Conservation (phyloP, 1,284 basidiomycete species). For the Malassezia nana region DNA sequence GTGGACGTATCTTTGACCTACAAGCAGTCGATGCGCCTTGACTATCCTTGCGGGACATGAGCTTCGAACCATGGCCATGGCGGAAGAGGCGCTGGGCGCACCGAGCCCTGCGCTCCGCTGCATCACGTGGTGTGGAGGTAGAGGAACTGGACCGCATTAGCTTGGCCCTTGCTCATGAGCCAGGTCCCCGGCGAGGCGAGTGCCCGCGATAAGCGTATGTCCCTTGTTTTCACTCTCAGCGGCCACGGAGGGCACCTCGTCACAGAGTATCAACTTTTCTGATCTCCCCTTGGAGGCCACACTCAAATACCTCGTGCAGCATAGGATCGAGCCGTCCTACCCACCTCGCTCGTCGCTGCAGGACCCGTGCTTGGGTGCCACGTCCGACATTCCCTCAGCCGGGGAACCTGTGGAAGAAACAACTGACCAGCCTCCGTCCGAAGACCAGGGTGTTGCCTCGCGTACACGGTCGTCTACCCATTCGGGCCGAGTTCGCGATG, state of each 20-base stretch:
- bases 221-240: not conserved
- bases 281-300: slow-evolving; percentile 10
- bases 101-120: not conserved
- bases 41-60: not conserved
- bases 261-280: slow-evolving; percentile 3
- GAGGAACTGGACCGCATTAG: not conserved
- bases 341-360: slow-evolving; percentile 7
- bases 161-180: slow-evolving; percentile 5
- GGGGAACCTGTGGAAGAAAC: not conserved
- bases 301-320: slow-evolving; percentile 11
- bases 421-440: not conserved
- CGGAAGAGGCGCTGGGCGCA: not conserved
- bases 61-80: not conserved
- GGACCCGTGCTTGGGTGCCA: slow-evolving; percentile 4
- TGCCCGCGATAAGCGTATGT: slow-evolving; percentile 11
- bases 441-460: not conserved
- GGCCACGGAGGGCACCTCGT: not conserved
- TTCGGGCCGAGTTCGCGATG: not conserved
- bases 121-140: slow-evolving; percentile 4
- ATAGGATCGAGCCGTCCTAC: slow-evolving; percentile 8
- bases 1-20: not conserved
- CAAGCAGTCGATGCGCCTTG: not conserved
- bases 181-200: slow-evolving; percentile 3
- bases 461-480: slow-evolving; percentile 4
- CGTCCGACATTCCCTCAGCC: not conserved